Base-by-base conservation (phyloP, 441 rosid genomes). In the Euphorbia corollata region DNA sequence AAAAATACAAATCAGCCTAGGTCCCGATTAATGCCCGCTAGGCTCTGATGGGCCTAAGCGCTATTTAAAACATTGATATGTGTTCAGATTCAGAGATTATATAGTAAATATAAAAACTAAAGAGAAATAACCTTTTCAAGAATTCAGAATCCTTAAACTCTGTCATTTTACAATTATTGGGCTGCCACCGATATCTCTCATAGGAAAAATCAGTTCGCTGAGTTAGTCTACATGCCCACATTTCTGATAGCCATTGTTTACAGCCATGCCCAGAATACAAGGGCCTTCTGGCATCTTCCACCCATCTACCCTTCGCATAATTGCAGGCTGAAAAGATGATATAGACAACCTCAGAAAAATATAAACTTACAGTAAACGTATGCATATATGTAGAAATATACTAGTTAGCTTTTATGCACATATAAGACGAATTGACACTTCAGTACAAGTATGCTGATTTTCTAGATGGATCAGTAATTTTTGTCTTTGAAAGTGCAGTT, bases 221-320 rank as follows among this genome's bases (percentile, higher is more conserved):
- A 38, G 84, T 89, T 34, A 84, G 68, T 76, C 95, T 82, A 76
- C 98, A 89, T 0, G 98, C 83, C 98, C 98, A 92, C 96, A 89
- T 89, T 75, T 74, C 83, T 45, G 98, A 92, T 71, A 92, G 68
- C 98, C 96, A 92, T 47, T 77, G 88, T 70, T 92, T 85, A 77
- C 98, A 92, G 73, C 78, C 80, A 73, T 71, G 72, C 41, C 96
- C 95, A 19, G 92, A 82, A 74, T 92, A 92, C 60, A 92, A 80
- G 8, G 95, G 98, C 64, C 84, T 63, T 58, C 75, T 76, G 66
- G 65, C 73, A 71, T 87, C 91, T 61, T 77, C 70, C 61, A 87
- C 88, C 98, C 98, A 92, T 76, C 74, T 81, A 51, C 96, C 96
- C 72, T 85, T 85, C 65, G 92, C 85, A 77, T 84, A 88, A 77